Base-by-base conservation (phyloP, 108 stramenopile genomes). In the Schizochytrium sp. region DNA sequence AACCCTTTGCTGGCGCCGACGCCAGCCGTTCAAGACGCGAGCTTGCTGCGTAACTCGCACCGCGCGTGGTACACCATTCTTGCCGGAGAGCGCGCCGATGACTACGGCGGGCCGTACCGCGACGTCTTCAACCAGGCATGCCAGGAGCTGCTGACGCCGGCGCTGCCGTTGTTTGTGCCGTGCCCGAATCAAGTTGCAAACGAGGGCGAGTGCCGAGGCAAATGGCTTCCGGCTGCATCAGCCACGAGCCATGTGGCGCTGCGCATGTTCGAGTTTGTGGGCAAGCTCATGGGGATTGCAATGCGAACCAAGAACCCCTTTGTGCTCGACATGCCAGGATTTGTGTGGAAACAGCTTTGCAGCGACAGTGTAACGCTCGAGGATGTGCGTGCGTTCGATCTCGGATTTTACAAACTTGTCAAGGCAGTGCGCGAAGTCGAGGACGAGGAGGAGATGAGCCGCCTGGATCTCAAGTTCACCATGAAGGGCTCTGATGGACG, bases 101-200 rank as follows among this genome's bases (percentile, higher is more conserved):
- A 99, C 92, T 98, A 99, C 91, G 97, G 97, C 8, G 98, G 98
- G 41, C 98, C 98, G 2, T 98, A 98, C 87, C 94, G 98, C 47
- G 97, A 97, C 88, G 92, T 97, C 45, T 98, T 98, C 90, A 96
- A 97, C 4, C 98, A 98, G 88, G 96, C 97, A 0, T 90, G 97
- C 16, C 88, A 91, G 18, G 98, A 99, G 92, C 90, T 97, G 41
- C 91, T 95, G 48, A 88, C 19, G 43, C 90, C 89, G 0, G 18
- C 57, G 12, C 58, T 90, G 57, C 60, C 23, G 34, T 45, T 90
- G 10, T 58, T 76, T 34, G 44, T 89, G 60, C 72, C 83, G 0
- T 44, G 41, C 5, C 89, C 89, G 14, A 89, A 89, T 59, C 34
- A 28, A n/a, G 4, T 41, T 16, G 21, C 58, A 5, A 88, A 57